Percentiles rank a stretch among this genome's conserved stretches.
These are phyloP conservation scores for Secale cereale DNA, from an alignment of 176 grass and related monocot genomes.

Conservation along the genomic window DNA sequence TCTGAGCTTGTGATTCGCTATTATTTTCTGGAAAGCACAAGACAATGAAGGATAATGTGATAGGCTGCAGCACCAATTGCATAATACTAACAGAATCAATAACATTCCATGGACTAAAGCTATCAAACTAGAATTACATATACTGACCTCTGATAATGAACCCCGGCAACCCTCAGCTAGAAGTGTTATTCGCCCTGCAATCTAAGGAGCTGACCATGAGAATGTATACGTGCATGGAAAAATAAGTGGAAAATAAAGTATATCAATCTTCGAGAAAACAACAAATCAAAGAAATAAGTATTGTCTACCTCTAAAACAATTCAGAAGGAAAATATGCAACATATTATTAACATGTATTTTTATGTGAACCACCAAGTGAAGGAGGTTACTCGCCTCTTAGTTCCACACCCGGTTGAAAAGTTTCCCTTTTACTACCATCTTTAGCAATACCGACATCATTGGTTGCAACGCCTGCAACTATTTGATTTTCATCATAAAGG, in stretches of 20 bases:
- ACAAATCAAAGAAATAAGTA: neutral
- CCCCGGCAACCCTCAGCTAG: constrained; percentile 95
- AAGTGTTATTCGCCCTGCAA: constrained; percentile 79
- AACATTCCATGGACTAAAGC: neutral
- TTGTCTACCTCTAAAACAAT: neutral
- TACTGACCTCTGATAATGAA: constrained; percentile 92
- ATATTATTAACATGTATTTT: neutral
- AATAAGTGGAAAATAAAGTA: constrained; percentile 2
- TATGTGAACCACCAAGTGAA: neutral
- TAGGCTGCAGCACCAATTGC: neutral
- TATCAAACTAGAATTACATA: neutral
- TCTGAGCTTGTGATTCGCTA: constrained; percentile 70
- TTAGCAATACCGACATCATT: constrained; percentile 97
- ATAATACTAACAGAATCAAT: constrained; percentile 18
- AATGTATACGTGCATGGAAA: constrained; percentile 36
- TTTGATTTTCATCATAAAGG: constrained; percentile 86
- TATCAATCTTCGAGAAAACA: neutral
- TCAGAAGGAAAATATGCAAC: neutral
- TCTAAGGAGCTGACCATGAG: constrained; percentile 54
- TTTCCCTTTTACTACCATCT: constrained; percentile 92
- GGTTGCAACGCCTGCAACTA: constrained; percentile 77
- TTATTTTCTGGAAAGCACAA: constrained; percentile 72
- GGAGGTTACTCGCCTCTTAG: constrained; percentile 62
- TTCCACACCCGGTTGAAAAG: constrained; percentile 87
- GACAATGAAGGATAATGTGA: constrained; percentile 9